Evolutionary conservation across 2,329 filamentous ascomycete species (phyloP).

Genomic region (Epichloe sibirici): DNA sequence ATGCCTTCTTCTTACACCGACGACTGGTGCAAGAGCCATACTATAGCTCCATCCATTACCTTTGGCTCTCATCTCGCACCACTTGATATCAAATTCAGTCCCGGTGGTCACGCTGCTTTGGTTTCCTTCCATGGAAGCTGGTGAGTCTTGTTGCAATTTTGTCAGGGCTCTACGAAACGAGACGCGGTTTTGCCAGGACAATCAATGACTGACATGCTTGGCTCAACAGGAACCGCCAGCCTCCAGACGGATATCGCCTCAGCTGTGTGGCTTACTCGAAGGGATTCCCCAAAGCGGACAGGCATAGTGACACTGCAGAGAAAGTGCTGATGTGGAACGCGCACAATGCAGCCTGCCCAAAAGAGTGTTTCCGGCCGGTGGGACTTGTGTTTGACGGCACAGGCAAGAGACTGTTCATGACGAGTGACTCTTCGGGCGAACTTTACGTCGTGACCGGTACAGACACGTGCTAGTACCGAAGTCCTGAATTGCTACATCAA

Average conservation of each 20-base stretch:
- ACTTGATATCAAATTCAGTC: conserved; percentile 50
- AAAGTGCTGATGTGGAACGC: conserved; percentile 37
- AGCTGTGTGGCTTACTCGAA: conserved; percentile 23
- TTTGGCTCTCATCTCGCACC: conserved; percentile 46
- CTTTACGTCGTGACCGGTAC: conserved; percentile 31
- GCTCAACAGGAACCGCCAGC: conserved; percentile 18
- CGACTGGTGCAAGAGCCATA: conserved; percentile 11
- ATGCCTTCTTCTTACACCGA: conserved; percentile 11
- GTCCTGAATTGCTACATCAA: not conserved
- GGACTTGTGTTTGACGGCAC: conserved; percentile 28
- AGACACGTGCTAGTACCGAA: not conserved
- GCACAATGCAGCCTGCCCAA: conserved; percentile 32
- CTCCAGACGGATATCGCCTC: conserved; percentile 26
- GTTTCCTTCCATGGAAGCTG: conserved; percentile 54
- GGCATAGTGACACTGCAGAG: conserved; percentile 28
- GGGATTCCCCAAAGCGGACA: conserved; percentile 21
- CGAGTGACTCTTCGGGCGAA: conserved; percentile 41
- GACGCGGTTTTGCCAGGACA: not conserved
- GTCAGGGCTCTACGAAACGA: not conserved
- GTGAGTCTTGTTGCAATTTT: conserved; percentile 8
- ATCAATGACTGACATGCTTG: not conserved
- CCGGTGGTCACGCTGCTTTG: conserved; percentile 40
- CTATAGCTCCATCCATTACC: conserved; percentile 13
- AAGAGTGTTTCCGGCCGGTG: conserved; percentile 39
- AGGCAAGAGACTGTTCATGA: conserved; percentile 37